Evolutionary conservation across 441 rosid species (phyloP), one percentile per base, ranked within the genome.

Genomic region (Melastoma candidum): DNA sequence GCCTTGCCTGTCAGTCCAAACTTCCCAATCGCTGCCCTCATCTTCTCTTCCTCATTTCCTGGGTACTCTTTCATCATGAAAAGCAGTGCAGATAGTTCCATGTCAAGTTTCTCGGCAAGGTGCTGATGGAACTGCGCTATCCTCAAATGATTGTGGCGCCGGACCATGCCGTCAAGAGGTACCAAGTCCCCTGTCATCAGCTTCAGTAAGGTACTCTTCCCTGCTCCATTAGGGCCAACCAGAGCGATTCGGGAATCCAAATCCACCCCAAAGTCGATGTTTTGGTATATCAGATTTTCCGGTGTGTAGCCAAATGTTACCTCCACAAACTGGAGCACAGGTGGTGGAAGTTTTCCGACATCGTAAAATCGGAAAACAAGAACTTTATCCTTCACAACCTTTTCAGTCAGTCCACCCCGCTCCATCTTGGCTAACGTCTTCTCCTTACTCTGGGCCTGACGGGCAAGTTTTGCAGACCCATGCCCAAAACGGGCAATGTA

Each of bases 361-460:
- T 92, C 87, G 61, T 65, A 80, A 69, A 92, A 92, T 3, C 87
- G 85, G 61, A 92, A 92, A 47, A 88, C 87, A 2, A 92, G 74
- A 56, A 92, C 77, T 56, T 81, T 79, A 60, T 92, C 97, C 54
- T 73, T 82, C 0, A 29, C 75, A 3, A 88, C 98, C 74, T 71
- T 85, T 56, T 85, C 98, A 0, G 96, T 85, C 53, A 92, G 96
- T 22, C 98, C 97, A 56, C 97, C 98, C 14, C 97, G 74, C 74
- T 92, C 97, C 98, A 92, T 92, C 76, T 92, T 92, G 10, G 98
- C 98, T 29, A 92, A 72, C 1, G 98, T 92, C 64, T 92, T 92
- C 64, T 92, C 98, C 71, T 92, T 92, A 71, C 98, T 92, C 78
- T 88, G 98, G 2, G 97, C 98, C 54, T 92, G 98, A 39, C 98